A percentile compares a stretch with the other conserved stretches of the same genome.
phyloP scores from a whole-genome alignment of 106 monocot species.

The Ottelia alismoides region DNA sequence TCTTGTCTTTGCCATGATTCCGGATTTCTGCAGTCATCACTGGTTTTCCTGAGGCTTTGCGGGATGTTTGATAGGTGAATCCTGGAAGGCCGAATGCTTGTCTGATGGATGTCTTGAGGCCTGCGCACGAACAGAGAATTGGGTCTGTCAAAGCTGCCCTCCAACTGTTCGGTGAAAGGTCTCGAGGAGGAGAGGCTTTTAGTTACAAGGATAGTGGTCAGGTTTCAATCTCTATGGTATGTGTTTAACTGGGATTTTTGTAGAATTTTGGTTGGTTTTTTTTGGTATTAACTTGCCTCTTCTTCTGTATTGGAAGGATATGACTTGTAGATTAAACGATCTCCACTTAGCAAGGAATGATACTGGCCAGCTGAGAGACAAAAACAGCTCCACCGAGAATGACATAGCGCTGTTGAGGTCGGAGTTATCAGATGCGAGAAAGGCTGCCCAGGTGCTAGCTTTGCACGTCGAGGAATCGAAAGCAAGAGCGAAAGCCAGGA shows the following conservation, averaged over 20 bases:
- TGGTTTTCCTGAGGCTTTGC: no score
- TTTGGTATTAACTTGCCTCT: background rate
- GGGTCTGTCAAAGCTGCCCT: slow-evolving; percentile 25
- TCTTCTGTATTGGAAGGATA: slow-evolving; percentile 7
- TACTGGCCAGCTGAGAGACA: slow-evolving; percentile 15
- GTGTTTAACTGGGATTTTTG: slow-evolving; percentile 11
- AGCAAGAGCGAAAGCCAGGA: slow-evolving; percentile 11
- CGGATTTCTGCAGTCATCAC: no score
- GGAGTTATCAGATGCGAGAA: slow-evolving; percentile 22
- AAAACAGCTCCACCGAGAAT: slow-evolving; percentile 10
- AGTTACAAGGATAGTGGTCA: no score
- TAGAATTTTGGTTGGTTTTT: background rate
- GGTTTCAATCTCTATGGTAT: no score
- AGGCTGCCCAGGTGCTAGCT: slow-evolving; percentile 18
- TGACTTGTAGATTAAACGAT: slow-evolving; percentile 1
- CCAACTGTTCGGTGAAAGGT: slow-evolving; percentile 27
- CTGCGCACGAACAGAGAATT: slow-evolving; percentile 8
- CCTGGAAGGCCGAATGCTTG: no score
- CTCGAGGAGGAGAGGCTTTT: slow-evolving; percentile 9
- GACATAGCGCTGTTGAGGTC: slow-evolving; percentile 20
- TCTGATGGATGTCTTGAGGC: slow-evolving; percentile 14
- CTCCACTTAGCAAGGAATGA: slow-evolving; percentile 11
- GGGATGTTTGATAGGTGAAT: no score
- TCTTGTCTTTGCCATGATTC: no score
- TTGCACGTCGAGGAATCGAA: slow-evolving; percentile 23